These are phyloP conservation scores for Mortierella sp. DNA, from an alignment of 371 early-diverging fungal species.

Conservation along the genomic window DNA sequence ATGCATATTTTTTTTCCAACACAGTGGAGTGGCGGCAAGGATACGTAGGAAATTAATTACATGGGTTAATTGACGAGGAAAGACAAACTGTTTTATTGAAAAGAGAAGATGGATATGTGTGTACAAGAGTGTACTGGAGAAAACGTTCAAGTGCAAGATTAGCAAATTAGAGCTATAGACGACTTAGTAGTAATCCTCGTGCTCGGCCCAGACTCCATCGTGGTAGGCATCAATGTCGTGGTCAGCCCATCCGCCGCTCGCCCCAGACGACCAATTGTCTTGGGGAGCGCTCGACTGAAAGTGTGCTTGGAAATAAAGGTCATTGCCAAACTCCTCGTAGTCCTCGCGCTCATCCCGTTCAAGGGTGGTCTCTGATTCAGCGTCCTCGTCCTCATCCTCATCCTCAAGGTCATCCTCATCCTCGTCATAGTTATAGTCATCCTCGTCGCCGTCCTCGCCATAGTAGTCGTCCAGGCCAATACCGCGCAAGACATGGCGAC, in stretches of 20 bases:
- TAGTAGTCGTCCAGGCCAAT: not conserved
- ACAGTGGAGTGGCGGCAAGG: not conserved
- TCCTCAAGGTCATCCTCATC: not conserved
- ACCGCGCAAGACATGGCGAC: not conserved
- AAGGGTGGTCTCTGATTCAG: slow-evolving; percentile 8
- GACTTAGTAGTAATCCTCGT: not conserved
- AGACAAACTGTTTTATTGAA: not conserved
- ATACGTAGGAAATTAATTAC: not conserved
- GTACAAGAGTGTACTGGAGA: not conserved
- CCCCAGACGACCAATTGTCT: not conserved
- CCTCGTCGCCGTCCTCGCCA: not conserved
- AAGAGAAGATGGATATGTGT: not conserved
- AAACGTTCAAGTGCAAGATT: not conserved
- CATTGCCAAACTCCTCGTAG: slow-evolving; percentile 7
- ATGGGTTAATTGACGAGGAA: not conserved
- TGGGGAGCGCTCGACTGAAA: not conserved
- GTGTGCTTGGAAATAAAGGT: not conserved
- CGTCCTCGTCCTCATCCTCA: slow-evolving; percentile 18
- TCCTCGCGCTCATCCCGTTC: slow-evolving; percentile 10
- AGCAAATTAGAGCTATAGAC: not conserved
- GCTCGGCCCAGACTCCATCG: not conserved
- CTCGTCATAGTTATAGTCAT: not conserved
- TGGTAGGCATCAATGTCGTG: not conserved
- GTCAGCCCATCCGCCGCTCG: not conserved
- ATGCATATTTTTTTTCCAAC: not conserved